phyloP scores from a whole-genome alignment of 345 rosid genomes.

The Anastatica hierochuntica region DNA sequence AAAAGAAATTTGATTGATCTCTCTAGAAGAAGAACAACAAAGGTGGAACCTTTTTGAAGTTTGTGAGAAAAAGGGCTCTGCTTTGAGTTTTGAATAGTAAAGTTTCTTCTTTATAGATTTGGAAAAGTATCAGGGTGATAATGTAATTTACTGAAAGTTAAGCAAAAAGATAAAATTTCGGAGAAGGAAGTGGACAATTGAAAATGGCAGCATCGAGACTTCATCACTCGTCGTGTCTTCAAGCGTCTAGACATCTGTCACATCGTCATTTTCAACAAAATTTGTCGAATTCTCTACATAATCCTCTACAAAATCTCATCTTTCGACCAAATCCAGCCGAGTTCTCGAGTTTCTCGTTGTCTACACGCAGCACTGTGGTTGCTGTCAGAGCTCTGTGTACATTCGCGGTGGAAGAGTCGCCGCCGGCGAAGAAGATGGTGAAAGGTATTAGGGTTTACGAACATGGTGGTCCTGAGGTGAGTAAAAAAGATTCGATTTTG shows the following conservation, averaged over 20 bases:
- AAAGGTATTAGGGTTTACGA: constrained; percentile 80
- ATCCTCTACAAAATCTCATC: background rate
- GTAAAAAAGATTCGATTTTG: constrained; percentile 9
- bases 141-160: background rate
- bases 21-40: constrained; percentile 9
- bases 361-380: background rate
- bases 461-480: constrained; percentile 82
- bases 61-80: background rate
- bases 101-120: constrained; percentile 4
- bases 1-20: too few species aligned
- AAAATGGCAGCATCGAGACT: constrained; percentile 20
- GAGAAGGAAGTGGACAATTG: background rate
- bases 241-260: constrained; percentile 18
- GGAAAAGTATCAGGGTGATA: background rate
- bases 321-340: background rate
- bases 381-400: constrained; percentile 20
- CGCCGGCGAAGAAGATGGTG: constrained; percentile 45
- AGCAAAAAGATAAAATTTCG: background rate
- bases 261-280: background rate
- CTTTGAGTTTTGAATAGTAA: constrained; percentile 10
- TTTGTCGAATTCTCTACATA: background rate
- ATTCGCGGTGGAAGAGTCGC: constrained; percentile 11
- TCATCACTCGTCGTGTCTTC: constrained; percentile 17
- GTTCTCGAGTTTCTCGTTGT: background rate
- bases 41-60: constrained; percentile 10